Percentiles rank a stretch among this genome's conserved stretches.
Evolutionary conservation across 768 basidiomycete species (phyloP).

Genomic region (Tulasnella sp.): DNA sequence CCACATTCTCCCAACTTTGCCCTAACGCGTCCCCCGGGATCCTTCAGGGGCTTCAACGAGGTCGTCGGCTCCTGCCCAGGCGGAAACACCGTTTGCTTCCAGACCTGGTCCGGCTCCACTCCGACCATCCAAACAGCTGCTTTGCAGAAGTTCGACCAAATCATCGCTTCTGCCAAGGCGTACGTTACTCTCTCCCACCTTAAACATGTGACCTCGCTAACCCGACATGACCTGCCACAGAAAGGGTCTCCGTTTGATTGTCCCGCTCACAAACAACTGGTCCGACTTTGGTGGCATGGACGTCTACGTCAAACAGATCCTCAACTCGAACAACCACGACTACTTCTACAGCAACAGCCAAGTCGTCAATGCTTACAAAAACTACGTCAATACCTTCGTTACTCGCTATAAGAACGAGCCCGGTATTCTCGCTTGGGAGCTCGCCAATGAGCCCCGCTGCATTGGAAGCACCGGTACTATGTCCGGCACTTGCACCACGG

Average conservation of each 20-base stretch:
- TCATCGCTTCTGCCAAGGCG: constrained; percentile 56
- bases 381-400: constrained; percentile 51
- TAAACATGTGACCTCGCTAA: not conserved
- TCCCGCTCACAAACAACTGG: constrained; percentile 43
- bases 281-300: constrained; percentile 60
- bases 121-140: constrained; percentile 55
- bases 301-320: constrained; percentile 53
- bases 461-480: constrained; percentile 38
- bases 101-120: constrained; percentile 52
- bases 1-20: too few relatives aligned
- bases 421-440: constrained; percentile 40
- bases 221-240: not conserved
- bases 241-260: constrained; percentile 57
- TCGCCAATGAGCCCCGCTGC: constrained; percentile 43
- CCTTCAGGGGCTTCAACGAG: constrained; percentile 54
- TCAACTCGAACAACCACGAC: constrained; percentile 43
- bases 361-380: constrained; percentile 50
- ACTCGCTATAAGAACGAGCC: constrained; percentile 55
- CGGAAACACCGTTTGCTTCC: constrained; percentile 48
- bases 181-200: not conserved
- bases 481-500: constrained; percentile 49
- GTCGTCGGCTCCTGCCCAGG: constrained; percentile 45
- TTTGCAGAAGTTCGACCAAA: constrained; percentile 45
- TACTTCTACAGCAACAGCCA: constrained; percentile 56
- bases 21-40: not conserved